Evolutionary conservation across 345 rosid species (phyloP).

Genomic region (Capsella bursapastoris): DNA sequence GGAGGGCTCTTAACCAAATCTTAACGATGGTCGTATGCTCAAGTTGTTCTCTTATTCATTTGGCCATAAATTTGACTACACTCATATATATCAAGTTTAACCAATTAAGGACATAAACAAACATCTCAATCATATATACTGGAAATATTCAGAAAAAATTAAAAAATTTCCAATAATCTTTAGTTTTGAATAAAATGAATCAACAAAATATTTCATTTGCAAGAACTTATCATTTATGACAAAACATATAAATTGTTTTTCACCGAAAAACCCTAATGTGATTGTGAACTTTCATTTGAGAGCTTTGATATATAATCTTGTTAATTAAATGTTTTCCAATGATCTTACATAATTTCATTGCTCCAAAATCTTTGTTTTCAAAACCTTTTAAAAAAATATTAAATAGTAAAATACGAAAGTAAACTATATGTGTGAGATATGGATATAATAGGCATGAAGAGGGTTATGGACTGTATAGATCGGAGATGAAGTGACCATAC

Average conservation of each 20-base stretch:
- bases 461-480: constrained; percentile 32
- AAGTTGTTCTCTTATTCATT: too few species aligned
- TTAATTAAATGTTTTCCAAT: not conserved
- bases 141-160: too few species aligned
- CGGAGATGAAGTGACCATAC: constrained; percentile 36
- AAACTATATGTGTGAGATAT: constrained; percentile 16
- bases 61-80: too few species aligned
- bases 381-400: not conserved
- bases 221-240: not conserved
- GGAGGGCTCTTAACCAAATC: too few species aligned
- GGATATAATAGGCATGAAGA: constrained; percentile 33
- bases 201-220: too few species aligned
- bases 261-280: not conserved
- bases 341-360: not conserved
- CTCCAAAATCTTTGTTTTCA: not conserved
- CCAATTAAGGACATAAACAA: too few species aligned
- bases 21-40: too few species aligned
- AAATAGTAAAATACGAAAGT: not conserved
- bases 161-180: too few species aligned
- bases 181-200: too few species aligned
- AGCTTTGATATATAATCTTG: not conserved
- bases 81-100: too few species aligned
- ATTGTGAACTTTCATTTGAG: not conserved
- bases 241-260: not conserved
- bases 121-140: too few species aligned